A percentile compares a stretch with the other conserved stretches of the same genome.
Evolutionary conservation across 805 yeast species (phyloP).

Genomic region (Zygoascus tannicola): DNA sequence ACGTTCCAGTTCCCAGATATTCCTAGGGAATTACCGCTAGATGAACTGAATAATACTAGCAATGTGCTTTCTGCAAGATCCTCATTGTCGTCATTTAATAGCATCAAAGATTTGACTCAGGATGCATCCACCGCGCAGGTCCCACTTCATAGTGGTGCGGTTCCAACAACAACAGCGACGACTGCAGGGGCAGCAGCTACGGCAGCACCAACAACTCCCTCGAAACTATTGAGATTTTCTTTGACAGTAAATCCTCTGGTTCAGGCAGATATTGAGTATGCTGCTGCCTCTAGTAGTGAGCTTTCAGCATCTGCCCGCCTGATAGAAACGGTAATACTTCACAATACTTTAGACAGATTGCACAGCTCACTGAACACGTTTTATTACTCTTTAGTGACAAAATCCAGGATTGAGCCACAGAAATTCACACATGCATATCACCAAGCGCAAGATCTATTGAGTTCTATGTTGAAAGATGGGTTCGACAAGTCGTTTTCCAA

Average conservation of each 20-base stretch:
- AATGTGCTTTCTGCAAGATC: slow-evolving; percentile 1
- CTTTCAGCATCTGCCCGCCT: slow-evolving; percentile 9
- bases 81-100: neutral
- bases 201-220: neutral
- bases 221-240: neutral
- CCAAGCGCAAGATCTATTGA: slow-evolving; percentile 14
- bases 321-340: slow-evolving; percentile 12
- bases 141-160: neutral
- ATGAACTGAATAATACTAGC: neutral
- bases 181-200: neutral
- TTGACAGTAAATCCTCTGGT: slow-evolving; percentile 12
- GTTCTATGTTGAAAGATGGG: slow-evolving; percentile 9
- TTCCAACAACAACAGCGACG: neutral
- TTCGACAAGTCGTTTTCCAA: neutral
- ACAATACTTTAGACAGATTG: slow-evolving; percentile 14
- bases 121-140: neutral
- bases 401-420: slow-evolving; percentile 12
- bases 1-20: slow-evolving; percentile 4
- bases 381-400: slow-evolving; percentile 7
- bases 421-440: slow-evolving; percentile 15
- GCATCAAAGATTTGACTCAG: neutral
- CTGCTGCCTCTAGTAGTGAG: slow-evolving; percentile 9
- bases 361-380: slow-evolving; percentile 10
- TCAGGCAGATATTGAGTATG: slow-evolving; percentile 9
- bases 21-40: neutral